Base-by-base conservation (phyloP, 2,329 filamentous ascomycete species). In the Cladorrhinum sp. region DNA sequence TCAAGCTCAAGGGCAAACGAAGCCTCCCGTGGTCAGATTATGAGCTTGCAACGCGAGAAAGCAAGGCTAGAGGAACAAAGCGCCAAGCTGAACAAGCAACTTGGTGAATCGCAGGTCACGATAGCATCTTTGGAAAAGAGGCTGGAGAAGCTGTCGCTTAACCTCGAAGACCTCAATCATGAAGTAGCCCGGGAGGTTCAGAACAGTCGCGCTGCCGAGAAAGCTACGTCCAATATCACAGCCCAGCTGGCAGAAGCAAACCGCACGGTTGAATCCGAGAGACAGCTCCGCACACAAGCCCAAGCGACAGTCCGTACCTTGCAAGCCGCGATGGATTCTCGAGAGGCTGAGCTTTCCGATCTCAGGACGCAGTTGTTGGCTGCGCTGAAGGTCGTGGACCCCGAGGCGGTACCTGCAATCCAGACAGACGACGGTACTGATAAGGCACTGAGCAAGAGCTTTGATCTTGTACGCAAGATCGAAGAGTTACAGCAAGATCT, bases 181-280 rank as follows among this genome's bases (percentile, higher is more conserved):
- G 92, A 98, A 74, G 84, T 97, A 57, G 90, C 90, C 54, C 85
- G 92, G 27, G 93, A 97, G 75, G 91, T 93, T 70, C 96, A 97
- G 77, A 86, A 87, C 20, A 95, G 88, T 70, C 87, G 93, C 62
- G 95, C 90, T 71, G 93, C 93, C 3, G 93, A 98, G 75, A 96
- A 96, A 73, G 84, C 87, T 22, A 88, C 91, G 18, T 96, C 92
- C 0, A 89, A 86, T 36, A 84, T 89, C 61, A 91, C 88, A 6
- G 85, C 90, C 22, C 92, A 98, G 72, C 81, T 98, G 25, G 91
- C 92, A 8, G 95, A 98, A 72, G 87, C 87, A 13, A 96, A 96
- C 70, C 86, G 93, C 29, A 95, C 89, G 58, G 84, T 97, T 22
- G 95, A 98, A 69, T 93, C 92, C 1, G 93, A 98, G 74, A 84